Evolutionary conservation across 495 filamentous ascomycete genomes (phyloP), one percentile per base, ranked within the genome.

Genomic region (Beverwykella pulmonaria): DNA sequence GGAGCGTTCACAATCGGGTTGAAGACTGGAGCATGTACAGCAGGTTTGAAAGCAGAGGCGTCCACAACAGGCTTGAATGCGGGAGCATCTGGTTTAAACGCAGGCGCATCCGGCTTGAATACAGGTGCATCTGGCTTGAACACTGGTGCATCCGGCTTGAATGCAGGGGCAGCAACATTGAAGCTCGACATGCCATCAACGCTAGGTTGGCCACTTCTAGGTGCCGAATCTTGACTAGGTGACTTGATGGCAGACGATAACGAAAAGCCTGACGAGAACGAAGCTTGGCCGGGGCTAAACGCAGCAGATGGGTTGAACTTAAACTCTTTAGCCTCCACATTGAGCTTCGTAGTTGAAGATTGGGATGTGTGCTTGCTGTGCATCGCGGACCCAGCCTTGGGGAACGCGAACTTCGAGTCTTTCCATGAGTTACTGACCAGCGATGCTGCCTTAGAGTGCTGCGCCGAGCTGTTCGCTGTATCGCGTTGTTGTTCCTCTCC

Each of bases 311-410:
- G 90, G 61, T 94, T 87, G 74, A 90, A 89, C 67, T 87, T 91
- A 75, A 97, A 97, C 70, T 93, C 92, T 53, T 90, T 88, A 0
- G 94, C 93, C 59, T 86, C 87, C 41, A 92, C 91, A 67, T 98
- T 97, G 50, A 97, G 80, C 61, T 86, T 91, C 0, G 91, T 92
- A 20, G 84, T 79, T 1, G 89, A 92, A 27, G 86, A 63, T 22
- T 87, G 88, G 61, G 87, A 85, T 39, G 77, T 80, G 72, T 90
- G 88, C 65, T 78, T 82, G 61, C 76, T 78, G 63, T 74, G 65
- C 52, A 63, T 62, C 23, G 60, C 56, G 10, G 64, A 63, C 14
- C 53, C 53, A 19, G 69, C 53, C 39, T 67, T 67, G 8, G 76
- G 68, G 55, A 73, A 65, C 7, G 65, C 46, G 14, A 72, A 73